Evolutionary conservation across 352 stramenopile species (phyloP), one percentile per base, ranked within the genome.

Genomic region (Phytophthora fragariae): DNA sequence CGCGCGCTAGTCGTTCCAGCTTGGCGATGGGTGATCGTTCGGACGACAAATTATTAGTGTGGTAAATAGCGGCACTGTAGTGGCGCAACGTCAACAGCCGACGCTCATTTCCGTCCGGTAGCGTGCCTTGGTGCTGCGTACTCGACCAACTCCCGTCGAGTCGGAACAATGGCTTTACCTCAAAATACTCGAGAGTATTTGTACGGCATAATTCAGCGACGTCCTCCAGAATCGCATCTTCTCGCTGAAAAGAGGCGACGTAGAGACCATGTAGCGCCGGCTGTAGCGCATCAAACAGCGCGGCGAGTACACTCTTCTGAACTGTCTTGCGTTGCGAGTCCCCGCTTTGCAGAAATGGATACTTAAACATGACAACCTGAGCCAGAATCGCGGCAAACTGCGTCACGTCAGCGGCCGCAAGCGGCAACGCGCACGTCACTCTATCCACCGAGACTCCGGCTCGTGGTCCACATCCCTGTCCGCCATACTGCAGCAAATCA

Each of bases 251-350:
- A 2, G 83, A 77, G 4, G 75, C 70, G 10, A 83, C 79, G 31
- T 89, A 88, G 57, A 92, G 61, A 0, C 72, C 76, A 46, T 93
- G 86, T 11, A 93, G 67, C 39, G 75, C 84, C 49, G 82, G 84
- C 60, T 93, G 84, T 5, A 93, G 75, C 17, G 81, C 77, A 24
- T 89, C 84, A 65, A 93, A 92, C 19, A 91, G 82, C 9, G 81
- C 80, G n/a, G 79, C 75, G 1, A 92, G 52, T 7, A 91, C 82
- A 14, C 75, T 81, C n/a, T 81, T 75, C 1, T 82, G 72, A 19
- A 91, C 70, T 0, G 75, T 47, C 35, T 35, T 44, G 4, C 50
- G 52, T 15, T 70, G 65, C 6, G 19, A n/a, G 10, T 56, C 52
- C 3, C 64, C 65, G 8, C 10, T 47, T 35, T 71, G 65, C 3